Conservation (phyloP, 768 basidiomycete genomes). For the Tulasnella sp. region DNA sequence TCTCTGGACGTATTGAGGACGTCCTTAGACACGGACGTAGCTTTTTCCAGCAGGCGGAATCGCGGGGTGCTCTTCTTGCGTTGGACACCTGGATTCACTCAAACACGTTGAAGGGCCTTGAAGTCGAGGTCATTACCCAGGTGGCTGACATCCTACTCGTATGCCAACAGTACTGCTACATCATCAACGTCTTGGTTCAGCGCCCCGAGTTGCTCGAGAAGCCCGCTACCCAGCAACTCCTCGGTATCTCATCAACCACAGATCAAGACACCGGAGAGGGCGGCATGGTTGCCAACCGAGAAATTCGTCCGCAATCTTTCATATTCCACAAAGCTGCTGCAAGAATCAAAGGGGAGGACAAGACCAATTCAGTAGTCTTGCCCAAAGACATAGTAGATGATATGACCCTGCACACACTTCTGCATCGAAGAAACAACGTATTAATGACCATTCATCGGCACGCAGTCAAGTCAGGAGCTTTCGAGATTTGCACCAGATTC, state of each 20-base stretch:
- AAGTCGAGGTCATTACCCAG: background rate
- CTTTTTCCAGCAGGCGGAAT: background rate
- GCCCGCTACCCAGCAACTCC: background rate
- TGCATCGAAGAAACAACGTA: background rate
- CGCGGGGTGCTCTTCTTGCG: conserved; percentile 3
- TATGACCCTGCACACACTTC: background rate
- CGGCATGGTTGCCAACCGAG: no score
- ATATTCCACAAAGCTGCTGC: background rate
- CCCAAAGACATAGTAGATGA: background rate
- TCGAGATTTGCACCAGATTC: background rate
- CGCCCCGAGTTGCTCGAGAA: background rate
- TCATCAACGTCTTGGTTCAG: background rate
- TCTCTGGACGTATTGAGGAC: background rate
- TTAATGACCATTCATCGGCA: background rate
- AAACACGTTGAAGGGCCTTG: background rate
- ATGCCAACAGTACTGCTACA: background rate
- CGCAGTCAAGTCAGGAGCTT: background rate
- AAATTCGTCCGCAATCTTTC: background rate
- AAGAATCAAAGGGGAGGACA: background rate
- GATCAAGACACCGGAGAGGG: background rate
- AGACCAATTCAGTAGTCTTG: background rate
- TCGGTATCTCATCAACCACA: background rate
- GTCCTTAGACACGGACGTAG: background rate
- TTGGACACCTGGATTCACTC: background rate
- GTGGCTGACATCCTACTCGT: background rate